Conservation (phyloP, 768 basidiomycete species). For the Amyloporia xantha region DNA sequence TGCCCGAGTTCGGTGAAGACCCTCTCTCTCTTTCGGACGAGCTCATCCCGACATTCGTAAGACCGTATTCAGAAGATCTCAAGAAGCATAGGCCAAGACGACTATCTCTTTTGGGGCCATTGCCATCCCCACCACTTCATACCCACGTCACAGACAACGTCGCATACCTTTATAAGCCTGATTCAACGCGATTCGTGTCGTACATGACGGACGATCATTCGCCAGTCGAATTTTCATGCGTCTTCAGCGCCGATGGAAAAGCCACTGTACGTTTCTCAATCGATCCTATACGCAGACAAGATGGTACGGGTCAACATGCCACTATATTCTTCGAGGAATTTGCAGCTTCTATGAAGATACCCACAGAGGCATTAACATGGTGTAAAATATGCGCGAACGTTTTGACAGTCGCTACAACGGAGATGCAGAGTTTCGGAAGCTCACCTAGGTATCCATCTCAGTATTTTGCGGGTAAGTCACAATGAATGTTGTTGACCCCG, state of each 20-base stretch:
- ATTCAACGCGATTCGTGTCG: too few species aligned
- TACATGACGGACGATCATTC: neutral
- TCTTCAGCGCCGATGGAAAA: neutral
- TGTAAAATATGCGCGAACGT: too few species aligned
- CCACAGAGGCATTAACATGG: too few species aligned
- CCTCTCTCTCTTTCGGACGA: neutral
- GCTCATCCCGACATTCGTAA: neutral
- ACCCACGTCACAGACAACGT: too few species aligned
- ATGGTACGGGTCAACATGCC: too few species aligned
- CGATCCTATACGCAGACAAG: neutral
- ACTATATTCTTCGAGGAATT: too few species aligned
- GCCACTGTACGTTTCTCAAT: neutral
- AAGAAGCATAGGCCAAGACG: neutral
- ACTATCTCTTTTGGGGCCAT: neutral
- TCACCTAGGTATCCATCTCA: neutral
- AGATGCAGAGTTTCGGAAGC: too few species aligned
- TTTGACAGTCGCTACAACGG: too few species aligned
- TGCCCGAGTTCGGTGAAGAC: neutral
- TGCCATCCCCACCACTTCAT: neutral
- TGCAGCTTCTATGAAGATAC: too few species aligned
- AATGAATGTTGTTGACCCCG: neutral
- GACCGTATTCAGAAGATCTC: neutral
- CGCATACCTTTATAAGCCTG: too few species aligned
- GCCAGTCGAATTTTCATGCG: neutral
- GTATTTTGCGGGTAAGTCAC: neutral